Base-by-base conservation (phyloP, 768 basidiomycete species). In the Agrocybe pediades region DNA sequence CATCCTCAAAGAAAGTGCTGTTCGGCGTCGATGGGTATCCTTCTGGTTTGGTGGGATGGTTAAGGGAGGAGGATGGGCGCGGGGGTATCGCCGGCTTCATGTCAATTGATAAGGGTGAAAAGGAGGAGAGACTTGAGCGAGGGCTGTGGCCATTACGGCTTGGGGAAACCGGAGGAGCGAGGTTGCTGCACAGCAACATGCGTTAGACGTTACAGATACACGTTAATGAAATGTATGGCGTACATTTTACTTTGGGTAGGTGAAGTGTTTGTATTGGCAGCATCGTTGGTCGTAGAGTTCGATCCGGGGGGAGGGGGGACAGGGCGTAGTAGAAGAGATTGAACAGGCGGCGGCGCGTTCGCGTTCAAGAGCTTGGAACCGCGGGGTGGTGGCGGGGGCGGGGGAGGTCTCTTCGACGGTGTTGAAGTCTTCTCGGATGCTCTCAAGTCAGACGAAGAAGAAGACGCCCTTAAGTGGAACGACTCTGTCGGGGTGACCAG, bases 361-460 rank as follows among this genome's bases (percentile, higher is more conserved):
- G 79, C 74, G 1, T 74, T 68, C 1, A 65, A 56, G 2, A 68
- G 49, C 43, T 70, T 78, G 65, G 52, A 58, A 36, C 54, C 67
- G 53, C 65, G 68, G 43, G 77, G 66, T n/a, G 82, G 79, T 1
- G 82, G 81, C 1, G 86, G 86, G 0, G 86, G 86, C 0, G 82
- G 83, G 0, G 86, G 85, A 2, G 79, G 75, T 46, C 83, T 77
- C 56, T 76, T 81, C 3, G 68, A 21, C 13, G 44, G 30, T 24
- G 20, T 21, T 23, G 15, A 15, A 3, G 33, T 36, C 13, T 11
- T 15, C 13, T 36, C 65, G 13, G 68, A 62, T 15, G 60, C 58
- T 52, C 78, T 80, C 41, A 83, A 57, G 59, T 88, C 86, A 1
- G 84, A 83, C 4, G 79, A 74, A 2, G 85, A 85, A 2, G 77